phyloP scores from a whole-genome alignment of 306 rosid species.

The Morella rubra region DNA sequence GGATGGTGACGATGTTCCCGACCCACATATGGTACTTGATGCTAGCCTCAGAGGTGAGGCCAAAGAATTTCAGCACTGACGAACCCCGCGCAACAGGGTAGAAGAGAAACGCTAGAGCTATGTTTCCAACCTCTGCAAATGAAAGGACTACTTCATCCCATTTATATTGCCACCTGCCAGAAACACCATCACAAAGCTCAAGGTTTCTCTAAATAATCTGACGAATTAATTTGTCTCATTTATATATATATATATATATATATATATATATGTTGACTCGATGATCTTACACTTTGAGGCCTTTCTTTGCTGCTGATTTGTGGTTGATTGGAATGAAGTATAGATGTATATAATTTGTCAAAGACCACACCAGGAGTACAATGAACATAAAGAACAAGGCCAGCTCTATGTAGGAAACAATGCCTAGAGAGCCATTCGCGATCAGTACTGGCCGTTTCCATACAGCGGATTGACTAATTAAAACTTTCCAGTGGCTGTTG shows the following conservation, averaged over 20 bases:
- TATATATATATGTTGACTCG: no score
- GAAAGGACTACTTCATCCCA: constrained; percentile 48
- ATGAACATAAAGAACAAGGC: constrained; percentile 63
- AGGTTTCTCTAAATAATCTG: no score
- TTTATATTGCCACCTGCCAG: constrained; percentile 63
- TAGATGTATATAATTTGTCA: constrained; percentile 37
- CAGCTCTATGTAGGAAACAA: constrained; percentile 61
- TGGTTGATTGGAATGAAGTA: constrained; percentile 35
- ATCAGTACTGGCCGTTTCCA: constrained; percentile 53
- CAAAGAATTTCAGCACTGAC: constrained; percentile 58
- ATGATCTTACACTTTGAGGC: constrained; percentile 50
- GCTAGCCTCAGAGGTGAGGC: constrained; percentile 69
- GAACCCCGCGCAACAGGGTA: constrained; percentile 81
- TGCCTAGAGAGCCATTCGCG: constrained; percentile 77
- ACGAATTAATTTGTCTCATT: no score
- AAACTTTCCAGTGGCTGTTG: constrained; percentile 12
- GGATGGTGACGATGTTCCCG: constrained; percentile 53
- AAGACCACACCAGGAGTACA: constrained; percentile 62
- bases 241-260: no score
- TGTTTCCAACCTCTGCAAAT: constrained; percentile 42
- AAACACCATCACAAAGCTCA: background rate
- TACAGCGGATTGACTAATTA: constrained; percentile 3
- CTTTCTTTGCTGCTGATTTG: constrained; percentile 33
- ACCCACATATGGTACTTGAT: constrained; percentile 83
- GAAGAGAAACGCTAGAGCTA: constrained; percentile 57